Percentiles rank a stretch among this genome's conserved stretches.
phyloP scores from a whole-genome alignment of 192 early-diverging fungal genomes.

The Coemansia sp. region DNA sequence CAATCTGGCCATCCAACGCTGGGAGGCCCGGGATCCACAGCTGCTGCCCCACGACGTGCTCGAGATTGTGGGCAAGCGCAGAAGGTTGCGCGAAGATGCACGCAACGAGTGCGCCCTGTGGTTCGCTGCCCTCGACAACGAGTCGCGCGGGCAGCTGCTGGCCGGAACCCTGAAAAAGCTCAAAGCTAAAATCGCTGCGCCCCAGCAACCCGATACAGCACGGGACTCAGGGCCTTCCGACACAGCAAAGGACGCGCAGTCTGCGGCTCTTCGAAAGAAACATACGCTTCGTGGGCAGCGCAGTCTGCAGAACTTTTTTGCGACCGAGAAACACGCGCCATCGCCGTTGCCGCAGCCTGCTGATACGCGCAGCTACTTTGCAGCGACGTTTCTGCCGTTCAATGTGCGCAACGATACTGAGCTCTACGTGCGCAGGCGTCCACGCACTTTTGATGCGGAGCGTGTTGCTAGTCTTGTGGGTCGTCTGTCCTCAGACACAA shows the following conservation, averaged over 20 bases:
- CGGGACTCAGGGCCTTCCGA: neutral
- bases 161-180: constrained; percentile 30
- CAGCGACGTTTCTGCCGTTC: constrained; percentile 38
- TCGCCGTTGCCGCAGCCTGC: neutral
- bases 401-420: constrained; percentile 31
- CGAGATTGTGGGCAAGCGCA: constrained; percentile 25
- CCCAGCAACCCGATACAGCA: neutral
- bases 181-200: constrained; percentile 13
- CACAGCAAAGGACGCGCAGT: neutral
- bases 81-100: constrained; percentile 14
- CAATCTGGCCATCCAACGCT: constrained; percentile 36
- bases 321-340: constrained; percentile 5
- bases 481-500: neutral
- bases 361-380: constrained; percentile 24
- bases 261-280: constrained; percentile 4
- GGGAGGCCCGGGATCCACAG: constrained; percentile 37
- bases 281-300: constrained; percentile 28
- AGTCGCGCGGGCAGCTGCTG: constrained; percentile 21
- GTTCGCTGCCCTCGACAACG: constrained; percentile 20
- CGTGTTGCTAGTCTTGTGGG: constrained; percentile 35
- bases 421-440: constrained; percentile 21
- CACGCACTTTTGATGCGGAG: constrained; percentile 36
- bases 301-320: constrained; percentile 48
- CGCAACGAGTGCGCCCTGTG: constrained; percentile 26
- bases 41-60: constrained; percentile 32